These are phyloP conservation scores for Funneliformis caledonium DNA, from an alignment of 371 early-diverging fungal species.

Conservation along the genomic window DNA sequence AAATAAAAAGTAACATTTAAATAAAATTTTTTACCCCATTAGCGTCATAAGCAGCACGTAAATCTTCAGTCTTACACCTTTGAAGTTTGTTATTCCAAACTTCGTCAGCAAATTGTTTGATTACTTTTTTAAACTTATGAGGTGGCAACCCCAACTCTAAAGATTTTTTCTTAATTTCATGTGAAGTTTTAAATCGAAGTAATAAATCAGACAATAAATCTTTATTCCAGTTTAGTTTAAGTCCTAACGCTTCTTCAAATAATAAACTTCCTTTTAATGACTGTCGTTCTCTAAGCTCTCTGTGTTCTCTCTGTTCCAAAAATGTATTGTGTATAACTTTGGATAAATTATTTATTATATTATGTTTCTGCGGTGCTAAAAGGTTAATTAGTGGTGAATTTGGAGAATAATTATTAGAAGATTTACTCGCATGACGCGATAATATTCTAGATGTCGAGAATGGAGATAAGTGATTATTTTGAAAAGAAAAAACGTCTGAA, in stretches of 20 bases:
- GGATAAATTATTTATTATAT: not conserved
- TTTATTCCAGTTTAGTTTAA: not conserved
- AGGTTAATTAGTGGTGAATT: not conserved
- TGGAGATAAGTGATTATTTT: not conserved
- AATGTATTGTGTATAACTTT: not conserved
- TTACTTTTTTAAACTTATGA: not conserved
- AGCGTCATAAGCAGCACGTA: not conserved
- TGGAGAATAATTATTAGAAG: not conserved
- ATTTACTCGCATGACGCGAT: not conserved
- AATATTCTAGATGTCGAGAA: not conserved
- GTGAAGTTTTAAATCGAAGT: constrained; percentile 4
- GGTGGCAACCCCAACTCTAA: not conserved
- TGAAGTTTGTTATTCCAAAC: constrained; percentile 6
- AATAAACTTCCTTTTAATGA: not conserved
- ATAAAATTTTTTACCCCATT: constrained; percentile 43
- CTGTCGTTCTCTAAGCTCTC: not conserved
- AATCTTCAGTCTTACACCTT: constrained; percentile 8
- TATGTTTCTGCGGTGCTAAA: not conserved
- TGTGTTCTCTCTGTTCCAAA: not conserved
- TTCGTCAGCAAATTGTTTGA: constrained; percentile 12
- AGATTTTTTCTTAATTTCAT: not conserved
- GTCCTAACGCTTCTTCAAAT: constrained; percentile 6
- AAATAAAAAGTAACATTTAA: not conserved
- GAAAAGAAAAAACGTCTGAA: not conserved
- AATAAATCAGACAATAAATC: not conserved